Evolutionary conservation across 2,329 filamentous ascomycete genomes (phyloP).

Genomic region (Gnomoniopsis sp.): DNA sequence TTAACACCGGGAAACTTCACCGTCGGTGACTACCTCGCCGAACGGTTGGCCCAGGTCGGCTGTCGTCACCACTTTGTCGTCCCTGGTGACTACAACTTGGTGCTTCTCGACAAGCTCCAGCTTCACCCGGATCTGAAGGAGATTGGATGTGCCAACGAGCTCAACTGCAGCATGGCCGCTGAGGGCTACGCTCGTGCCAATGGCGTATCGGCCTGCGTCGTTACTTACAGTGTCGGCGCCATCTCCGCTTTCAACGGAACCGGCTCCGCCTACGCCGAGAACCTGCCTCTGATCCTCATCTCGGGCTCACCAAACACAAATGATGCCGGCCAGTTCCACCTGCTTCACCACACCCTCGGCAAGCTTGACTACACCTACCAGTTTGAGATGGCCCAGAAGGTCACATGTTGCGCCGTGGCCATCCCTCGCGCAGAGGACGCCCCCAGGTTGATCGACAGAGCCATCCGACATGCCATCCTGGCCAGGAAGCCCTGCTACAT

Average conservation of each 20-base stretch:
- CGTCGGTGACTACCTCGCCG: conserved; percentile 27
- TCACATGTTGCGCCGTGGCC: conserved; percentile 28
- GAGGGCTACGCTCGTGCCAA: conserved; percentile 28
- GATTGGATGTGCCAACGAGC: conserved; percentile 28
- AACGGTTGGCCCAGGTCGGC: conserved; percentile 25
- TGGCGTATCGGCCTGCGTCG: conserved; percentile 26
- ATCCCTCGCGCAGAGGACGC: conserved; percentile 25
- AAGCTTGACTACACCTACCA: conserved; percentile 26
- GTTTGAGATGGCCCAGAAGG: conserved; percentile 29
- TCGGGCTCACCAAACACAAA: conserved; percentile 26
- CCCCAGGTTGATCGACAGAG: conserved; percentile 25
- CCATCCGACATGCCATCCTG: conserved; percentile 24
- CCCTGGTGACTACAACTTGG: conserved; percentile 29
- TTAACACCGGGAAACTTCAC: conserved; percentile 19
- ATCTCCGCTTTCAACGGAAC: conserved; percentile 27
- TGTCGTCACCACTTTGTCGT: conserved; percentile 26
- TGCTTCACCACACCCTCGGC: conserved; percentile 28
- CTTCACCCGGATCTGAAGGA: conserved; percentile 23
- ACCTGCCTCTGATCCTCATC: conserved; percentile 26
- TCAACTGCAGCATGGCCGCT: conserved; percentile 28
- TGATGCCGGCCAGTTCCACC: conserved; percentile 23
- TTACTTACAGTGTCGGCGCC: conserved; percentile 26
- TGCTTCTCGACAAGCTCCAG: conserved; percentile 28
- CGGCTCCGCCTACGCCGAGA: conserved; percentile 26
- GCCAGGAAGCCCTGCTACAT: conserved; percentile 26